Conservation (phyloP, 2,329 filamentous ascomycete genomes). For the Claviceps fusiformis region DNA sequence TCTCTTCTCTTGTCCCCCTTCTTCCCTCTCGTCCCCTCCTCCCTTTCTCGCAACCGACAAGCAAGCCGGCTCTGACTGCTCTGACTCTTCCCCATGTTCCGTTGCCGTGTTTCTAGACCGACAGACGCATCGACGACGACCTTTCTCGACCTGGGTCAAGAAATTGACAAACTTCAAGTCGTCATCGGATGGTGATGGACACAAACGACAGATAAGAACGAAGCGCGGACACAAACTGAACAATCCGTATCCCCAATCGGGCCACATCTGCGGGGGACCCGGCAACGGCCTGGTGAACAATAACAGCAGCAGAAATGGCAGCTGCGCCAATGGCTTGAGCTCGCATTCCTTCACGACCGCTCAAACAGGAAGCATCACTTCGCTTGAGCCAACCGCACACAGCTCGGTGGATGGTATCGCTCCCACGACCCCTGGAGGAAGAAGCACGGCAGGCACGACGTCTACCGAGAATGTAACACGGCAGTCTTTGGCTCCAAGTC, state of each 20-base stretch:
- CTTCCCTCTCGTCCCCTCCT: not conserved
- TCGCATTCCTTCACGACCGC: conserved; percentile 42
- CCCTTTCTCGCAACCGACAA: not conserved
- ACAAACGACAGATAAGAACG: conserved; percentile 28
- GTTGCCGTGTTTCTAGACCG: conserved; percentile 39
- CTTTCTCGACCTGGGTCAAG: conserved; percentile 90
- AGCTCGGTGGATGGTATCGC: conserved; percentile 45
- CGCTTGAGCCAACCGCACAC: conserved; percentile 45
- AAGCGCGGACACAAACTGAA: conserved; percentile 56
- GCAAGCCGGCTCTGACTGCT: conserved; percentile 20
- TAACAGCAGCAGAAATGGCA: conserved; percentile 8
- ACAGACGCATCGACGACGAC: conserved; percentile 56
- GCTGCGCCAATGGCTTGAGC: conserved; percentile 25
- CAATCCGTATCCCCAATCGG: conserved; percentile 84
- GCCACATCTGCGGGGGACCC: conserved; percentile 30
- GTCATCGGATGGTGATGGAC: conserved; percentile 44
- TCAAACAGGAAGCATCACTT: conserved; percentile 39
- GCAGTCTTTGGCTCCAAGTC: conserved; percentile 63
- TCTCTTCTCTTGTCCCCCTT: too few relatives aligned
- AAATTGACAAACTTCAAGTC: conserved; percentile 78
- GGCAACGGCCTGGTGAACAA: conserved; percentile 12
- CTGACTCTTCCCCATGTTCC: not conserved
- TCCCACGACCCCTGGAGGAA: conserved; percentile 49
- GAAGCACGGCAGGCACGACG: conserved; percentile 64
- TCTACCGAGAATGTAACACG: conserved; percentile 72